Base-by-base conservation (phyloP, 225 moss, liverwort and hornwort species). In the Marchantia paleacea region DNA sequence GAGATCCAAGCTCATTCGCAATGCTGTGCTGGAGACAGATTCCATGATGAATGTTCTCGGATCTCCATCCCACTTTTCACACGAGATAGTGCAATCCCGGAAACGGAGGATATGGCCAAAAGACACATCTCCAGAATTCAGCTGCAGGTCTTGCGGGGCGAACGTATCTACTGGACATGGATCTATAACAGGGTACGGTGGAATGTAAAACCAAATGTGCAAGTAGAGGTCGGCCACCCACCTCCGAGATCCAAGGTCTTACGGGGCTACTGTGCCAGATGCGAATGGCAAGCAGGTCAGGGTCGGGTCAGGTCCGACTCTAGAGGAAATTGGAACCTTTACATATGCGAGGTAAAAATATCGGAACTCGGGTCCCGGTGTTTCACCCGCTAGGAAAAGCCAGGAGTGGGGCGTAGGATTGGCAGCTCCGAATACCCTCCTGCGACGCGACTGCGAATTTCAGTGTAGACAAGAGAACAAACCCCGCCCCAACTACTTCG, bases 41-140 rank as follows among this genome's bases (percentile, higher is more conserved):
- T 79, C 69, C 68, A 79, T 69, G 54, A 54, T 39, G 79, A 70
- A 53, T 70, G 54, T 22, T 53, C 70, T 79, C 79, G 79, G 79
- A 79, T 79, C 79, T 79, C 79, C 79, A 79, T 79, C 79, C 79
- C 79, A 79, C 79, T 79, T 79, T 79, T 79, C 79, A 79, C 79
- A 79, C 79, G 79, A 79, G 79, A 79, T 71, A 16, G 70, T 70
- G 79, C 55, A 70, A 66, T 69, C 79, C 79, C 69, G 55, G 77
- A 28, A 29, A 70, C 79, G 79, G 69, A 55, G 79, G 79, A 69
- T 26, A 30, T 69, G 79, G 69, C 65, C 78, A 47, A 51, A 63
- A 26, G 64, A 60, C 75, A 60, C 60, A 76, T 60, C 58, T 76
- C 75, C 60, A 60, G 8, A 47, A 15, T 39, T 60, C 60, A 76